These are phyloP conservation scores for Hirsutella rhossiliensis DNA, from an alignment of 2,329 filamentous ascomycete species.

Conservation along the genomic window DNA sequence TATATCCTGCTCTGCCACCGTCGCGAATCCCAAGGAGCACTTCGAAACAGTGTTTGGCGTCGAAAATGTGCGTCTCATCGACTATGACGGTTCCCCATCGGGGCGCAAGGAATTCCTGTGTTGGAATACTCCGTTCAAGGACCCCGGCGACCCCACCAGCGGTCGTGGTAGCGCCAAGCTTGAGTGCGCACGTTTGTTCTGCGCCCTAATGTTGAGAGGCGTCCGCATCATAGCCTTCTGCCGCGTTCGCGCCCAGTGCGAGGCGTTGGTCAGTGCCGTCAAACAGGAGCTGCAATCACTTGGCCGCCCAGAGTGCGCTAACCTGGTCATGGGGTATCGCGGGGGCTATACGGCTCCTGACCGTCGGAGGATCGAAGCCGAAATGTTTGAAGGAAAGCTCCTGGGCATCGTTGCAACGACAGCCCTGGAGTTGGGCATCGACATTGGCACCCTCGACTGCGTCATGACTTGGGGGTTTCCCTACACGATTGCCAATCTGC, in stretches of 20 bases:
- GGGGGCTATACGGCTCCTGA: constrained; percentile 93
- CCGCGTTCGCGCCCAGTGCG: constrained; percentile 76
- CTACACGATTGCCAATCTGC: constrained; percentile 85
- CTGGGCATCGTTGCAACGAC: constrained; percentile 90
- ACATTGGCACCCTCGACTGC: constrained; percentile 88
- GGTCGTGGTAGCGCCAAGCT: constrained; percentile 72
- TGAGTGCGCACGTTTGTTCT: constrained; percentile 85
- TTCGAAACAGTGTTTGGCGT: constrained; percentile 93
- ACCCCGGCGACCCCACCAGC: constrained; percentile 74
- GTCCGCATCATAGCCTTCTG: constrained; percentile 92
- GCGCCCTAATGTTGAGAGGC: constrained; percentile 75
- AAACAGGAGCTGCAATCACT: constrained; percentile 64
- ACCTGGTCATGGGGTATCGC: constrained; percentile 85
- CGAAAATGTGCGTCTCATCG: constrained; percentile 66
- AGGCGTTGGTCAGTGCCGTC: constrained; percentile 69
- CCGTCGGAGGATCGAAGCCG: constrained; percentile 72
- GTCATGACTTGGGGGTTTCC: constrained; percentile 92
- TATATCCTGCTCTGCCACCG: constrained; percentile 91
- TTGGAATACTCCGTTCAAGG: constrained; percentile 95
- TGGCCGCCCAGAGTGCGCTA: constrained; percentile 62
- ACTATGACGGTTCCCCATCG: constrained; percentile 87
- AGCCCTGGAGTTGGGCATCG: constrained; percentile 84
- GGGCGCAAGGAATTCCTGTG: constrained; percentile 87
- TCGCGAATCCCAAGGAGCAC: constrained; percentile 83
- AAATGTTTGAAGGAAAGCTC: constrained; percentile 95